A percentile compares a stretch with the other conserved stretches of the same genome.
Conservation (phyloP, 805 yeast genomes). For the Tetrapisispora arboricola region DNA sequence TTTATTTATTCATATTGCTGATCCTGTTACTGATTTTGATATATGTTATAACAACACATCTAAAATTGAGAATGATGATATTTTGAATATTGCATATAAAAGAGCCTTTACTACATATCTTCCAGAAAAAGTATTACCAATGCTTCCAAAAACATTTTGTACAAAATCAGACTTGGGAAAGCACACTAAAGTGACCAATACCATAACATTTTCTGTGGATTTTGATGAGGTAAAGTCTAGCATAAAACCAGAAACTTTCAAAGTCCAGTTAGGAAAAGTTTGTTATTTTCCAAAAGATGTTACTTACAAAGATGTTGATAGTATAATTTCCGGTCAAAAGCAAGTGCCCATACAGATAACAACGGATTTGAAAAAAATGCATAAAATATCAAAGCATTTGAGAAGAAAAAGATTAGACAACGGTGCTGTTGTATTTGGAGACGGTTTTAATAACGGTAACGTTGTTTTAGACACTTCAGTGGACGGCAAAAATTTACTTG, state of each 20-base stretch:
- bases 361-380: constrained; percentile 31
- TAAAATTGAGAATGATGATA: constrained; percentile 5
- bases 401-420: constrained; percentile 22
- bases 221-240: constrained; percentile 18
- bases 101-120: constrained; percentile 62
- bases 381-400: constrained; percentile 14
- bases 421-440: constrained; percentile 34
- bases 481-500: background rate
- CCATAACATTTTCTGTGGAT: constrained; percentile 36
- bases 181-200: constrained; percentile 34
- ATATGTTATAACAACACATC: constrained; percentile 16
- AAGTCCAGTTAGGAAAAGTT: constrained; percentile 35
- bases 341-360: constrained; percentile 2
- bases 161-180: constrained; percentile 43
- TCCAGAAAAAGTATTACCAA: constrained; percentile 53
- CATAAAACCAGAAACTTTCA: constrained; percentile 19
- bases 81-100: constrained; percentile 48
- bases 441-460: constrained; percentile 24
- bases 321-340: constrained; percentile 2
- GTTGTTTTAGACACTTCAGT: constrained; percentile 11
- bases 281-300: constrained; percentile 36
- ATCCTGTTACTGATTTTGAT: constrained; percentile 62
- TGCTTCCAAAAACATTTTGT: constrained; percentile 57
- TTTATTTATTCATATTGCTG: constrained; percentile 71
- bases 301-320: constrained; percentile 50